Evolutionary conservation across 148 eudicot genomes (phyloP).

Genomic region (Cornus controversa): DNA sequence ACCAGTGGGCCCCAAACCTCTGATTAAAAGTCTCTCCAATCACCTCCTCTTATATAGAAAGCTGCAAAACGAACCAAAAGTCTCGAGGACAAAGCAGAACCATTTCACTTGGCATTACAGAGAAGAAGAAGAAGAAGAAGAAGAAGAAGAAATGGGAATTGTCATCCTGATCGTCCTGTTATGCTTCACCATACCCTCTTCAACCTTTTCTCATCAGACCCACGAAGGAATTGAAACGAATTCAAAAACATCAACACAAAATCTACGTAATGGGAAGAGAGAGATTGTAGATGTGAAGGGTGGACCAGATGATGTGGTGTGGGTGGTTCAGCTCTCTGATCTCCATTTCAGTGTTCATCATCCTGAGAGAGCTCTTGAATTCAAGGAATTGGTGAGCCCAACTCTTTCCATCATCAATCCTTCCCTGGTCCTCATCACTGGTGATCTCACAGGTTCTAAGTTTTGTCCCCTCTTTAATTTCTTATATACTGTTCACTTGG

Average conservation of each 20-base stretch:
- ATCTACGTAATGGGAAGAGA: conserved; percentile 6
- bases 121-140: too few species aligned
- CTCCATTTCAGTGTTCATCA: conserved; percentile 91
- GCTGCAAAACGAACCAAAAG: too few species aligned
- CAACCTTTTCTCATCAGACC: background rate
- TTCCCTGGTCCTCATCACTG: conserved; percentile 85
- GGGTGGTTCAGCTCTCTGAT: conserved; percentile 94
- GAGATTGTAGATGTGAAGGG: conserved; percentile 40
- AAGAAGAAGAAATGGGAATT: background rate
- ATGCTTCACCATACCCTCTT: background rate
- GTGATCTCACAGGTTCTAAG: conserved; percentile 82
- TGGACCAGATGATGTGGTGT: conserved; percentile 58
- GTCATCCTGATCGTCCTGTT: background rate
- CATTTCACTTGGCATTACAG: too few species aligned
- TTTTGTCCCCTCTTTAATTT: background rate
- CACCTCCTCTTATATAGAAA: too few species aligned
- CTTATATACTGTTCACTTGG: background rate
- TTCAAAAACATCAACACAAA: too few species aligned
- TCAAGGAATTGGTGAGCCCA: conserved; percentile 49
- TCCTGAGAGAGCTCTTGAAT: conserved; percentile 75
- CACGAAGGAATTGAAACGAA: background rate
- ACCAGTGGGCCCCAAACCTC: too few species aligned
- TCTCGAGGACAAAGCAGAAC: too few species aligned
- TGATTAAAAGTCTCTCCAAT: too few species aligned
- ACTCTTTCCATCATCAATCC: conserved; percentile 72